Base-by-base conservation (phyloP, 805 yeast species). In the Blastobotrys parvus region DNA sequence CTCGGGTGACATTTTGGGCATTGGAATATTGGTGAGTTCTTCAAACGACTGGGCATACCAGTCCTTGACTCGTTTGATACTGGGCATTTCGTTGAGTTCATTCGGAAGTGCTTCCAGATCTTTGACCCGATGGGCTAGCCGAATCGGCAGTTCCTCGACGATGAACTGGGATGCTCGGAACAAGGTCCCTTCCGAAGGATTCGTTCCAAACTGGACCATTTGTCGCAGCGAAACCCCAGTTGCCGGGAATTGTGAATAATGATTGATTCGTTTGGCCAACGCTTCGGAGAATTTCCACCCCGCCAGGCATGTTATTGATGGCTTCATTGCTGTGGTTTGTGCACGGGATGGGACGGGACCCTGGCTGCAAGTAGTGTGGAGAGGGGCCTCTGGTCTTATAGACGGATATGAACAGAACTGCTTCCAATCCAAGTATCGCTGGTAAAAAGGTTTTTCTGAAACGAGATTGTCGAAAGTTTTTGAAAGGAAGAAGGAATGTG, bases 41-140 rank as follows among this genome's bases (percentile, higher is more conserved):
- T 86, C 88, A 61, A 88, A 88, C 6, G 90, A 80, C 59, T 86
- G 92, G 1, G 89, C 89, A 59, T 87, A 88, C 95, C 96, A 88
- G 58, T 86, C 77, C 47, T 80, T 74, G 15, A 87, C 95, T 50
- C 78, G 72, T 41, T 74, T 67, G 39, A 89, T 85, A 2, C 87
- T 78, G 1, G 87, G 86, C 77, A 80, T 80, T 23, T 78, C 69
- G 51, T 71, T 73, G 43, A 88, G 69, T 0, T 86, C 88, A 52
- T 78, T 70, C 0, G 96, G 95, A 23, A 92, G 73, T 20, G 75
- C 73, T 34, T 87, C 94, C 46, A 88, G 67, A 55, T 87, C 95
- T 57, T 82, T 79, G 27, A 87, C 94, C 42, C 94, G 74, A 55
- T 82, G 85, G 2, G 95, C 94, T 39, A 87, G 69, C 46, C 96